Evolutionary conservation across 345 rosid genomes (phyloP).

Genomic region (Rhodamnia rubescens): DNA sequence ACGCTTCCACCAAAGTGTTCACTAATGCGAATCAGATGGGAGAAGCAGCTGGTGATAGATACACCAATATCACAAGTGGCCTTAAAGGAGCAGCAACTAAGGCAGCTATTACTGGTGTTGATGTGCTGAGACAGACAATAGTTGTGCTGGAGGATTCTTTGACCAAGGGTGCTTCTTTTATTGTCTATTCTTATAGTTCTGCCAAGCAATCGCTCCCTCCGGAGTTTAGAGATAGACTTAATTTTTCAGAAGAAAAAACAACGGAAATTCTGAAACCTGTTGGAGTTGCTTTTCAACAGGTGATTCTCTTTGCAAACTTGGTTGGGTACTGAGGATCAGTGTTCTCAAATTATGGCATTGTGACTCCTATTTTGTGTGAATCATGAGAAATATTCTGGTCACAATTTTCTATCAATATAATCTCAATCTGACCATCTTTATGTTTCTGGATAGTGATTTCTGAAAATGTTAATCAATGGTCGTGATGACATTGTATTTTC

Average conservation of each 20-base stretch:
- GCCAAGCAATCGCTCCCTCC: slow-evolving; percentile 70
- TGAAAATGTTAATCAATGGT: background rate
- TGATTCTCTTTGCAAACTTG: slow-evolving; percentile 10
- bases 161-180: slow-evolving; percentile 50
- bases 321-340: background rate
- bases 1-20: slow-evolving; percentile 27
- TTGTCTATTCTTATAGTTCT: slow-evolving; percentile 57
- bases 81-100: slow-evolving; percentile 47
- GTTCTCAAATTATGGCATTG: background rate
- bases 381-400: background rate
- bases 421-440: background rate
- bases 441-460: background rate
- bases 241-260: slow-evolving; percentile 60
- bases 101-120: slow-evolving; percentile 40
- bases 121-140: slow-evolving; percentile 54
- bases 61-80: slow-evolving; percentile 35
- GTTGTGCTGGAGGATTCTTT: slow-evolving; percentile 52
- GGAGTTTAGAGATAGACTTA: slow-evolving; percentile 42
- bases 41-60: slow-evolving; percentile 33
- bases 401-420: background rate
- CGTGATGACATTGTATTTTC: background rate
- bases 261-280: slow-evolving; percentile 39
- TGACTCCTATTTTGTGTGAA: background rate
- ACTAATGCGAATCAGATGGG: slow-evolving; percentile 49
- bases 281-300: slow-evolving; percentile 63